Base-by-base conservation (phyloP, 148 eudicot genomes). In the Dianthus caryophyllus region DNA sequence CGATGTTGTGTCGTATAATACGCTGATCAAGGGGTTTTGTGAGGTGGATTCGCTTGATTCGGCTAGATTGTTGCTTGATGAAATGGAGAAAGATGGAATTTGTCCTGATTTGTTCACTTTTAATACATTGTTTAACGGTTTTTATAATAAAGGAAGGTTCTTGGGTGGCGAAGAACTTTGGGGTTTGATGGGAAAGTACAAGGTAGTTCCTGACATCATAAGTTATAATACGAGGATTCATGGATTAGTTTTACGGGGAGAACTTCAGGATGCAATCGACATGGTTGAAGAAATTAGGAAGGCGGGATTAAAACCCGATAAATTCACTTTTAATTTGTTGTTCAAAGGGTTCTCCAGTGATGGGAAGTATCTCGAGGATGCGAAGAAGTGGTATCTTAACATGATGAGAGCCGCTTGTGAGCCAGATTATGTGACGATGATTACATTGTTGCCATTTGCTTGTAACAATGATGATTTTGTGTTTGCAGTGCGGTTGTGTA, bases 1-100 rank as follows among this genome's bases (percentile, higher is more conserved):
- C 0, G 74, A 88, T 66, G 56, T 71, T 7, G 75, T 84, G 14
- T 81, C 92, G 13, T 91, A 84, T 73, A 88, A 88, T 66, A 71
- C 60, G 0, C 58, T 76, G 78, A 80, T 82, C 43, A 77, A 80
- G 46, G 85, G 76, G 12, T 69, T 66, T 22, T 72, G 82, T 61
- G 73, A 76, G 52, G 38, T 48, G 79, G 88, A 82, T 24, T 61
- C 29, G 24, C 65, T 75, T 13, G 85, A 81, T 68, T 64, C 27
- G 6, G 76, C 70, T 2, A 2, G 31, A 61, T 51, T 13, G 27
- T 55, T 65, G 78, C 41, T 77, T 15, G 75, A 43, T 60, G 75
- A 71, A 68, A 77, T 81, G 84, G 74, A 39, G 58, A 54, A 70
- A 52, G 73, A 80, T 27, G 80, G 79, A 53, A 7, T 68, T 11